Evolutionary conservation across 2,329 filamentous ascomycete genomes (phyloP).

Genomic region (Knoxdaviesia proteae): DNA sequence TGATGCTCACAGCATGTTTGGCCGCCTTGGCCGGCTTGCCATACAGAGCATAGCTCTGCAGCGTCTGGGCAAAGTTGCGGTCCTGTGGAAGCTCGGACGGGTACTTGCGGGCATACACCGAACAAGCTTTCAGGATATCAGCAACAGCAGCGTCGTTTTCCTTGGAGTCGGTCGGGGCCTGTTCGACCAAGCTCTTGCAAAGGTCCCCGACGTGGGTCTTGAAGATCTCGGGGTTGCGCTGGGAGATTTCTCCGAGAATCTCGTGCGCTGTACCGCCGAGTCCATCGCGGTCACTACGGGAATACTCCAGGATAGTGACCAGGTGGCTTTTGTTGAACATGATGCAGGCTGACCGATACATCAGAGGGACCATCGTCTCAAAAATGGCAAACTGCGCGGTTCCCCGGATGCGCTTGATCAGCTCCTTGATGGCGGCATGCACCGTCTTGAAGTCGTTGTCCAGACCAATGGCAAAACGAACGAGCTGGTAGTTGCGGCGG

Average conservation of each 20-base stretch:
- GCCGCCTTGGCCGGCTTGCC: slow-evolving; percentile 65
- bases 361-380: slow-evolving; percentile 60
- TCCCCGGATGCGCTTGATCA: slow-evolving; percentile 56
- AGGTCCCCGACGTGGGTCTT: slow-evolving; percentile 83
- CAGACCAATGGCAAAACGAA: slow-evolving; percentile 65
- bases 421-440: slow-evolving; percentile 72
- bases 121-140: slow-evolving; percentile 82
- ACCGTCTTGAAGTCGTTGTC: slow-evolving; percentile 87
- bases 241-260: slow-evolving; percentile 78
- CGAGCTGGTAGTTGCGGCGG: slow-evolving; percentile 70
- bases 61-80: slow-evolving; percentile 57
- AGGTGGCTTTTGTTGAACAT: slow-evolving; percentile 92
- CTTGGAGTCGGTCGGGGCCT: slow-evolving; percentile 50
- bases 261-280: slow-evolving; percentile 67
- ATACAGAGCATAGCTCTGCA: slow-evolving; percentile 66
- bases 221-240: slow-evolving; percentile 72
- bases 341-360: slow-evolving; percentile 67
- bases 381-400: slow-evolving; percentile 28
- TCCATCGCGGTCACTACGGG: slow-evolving; percentile 62
- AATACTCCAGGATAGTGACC: slow-evolving; percentile 70
- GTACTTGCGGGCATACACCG: slow-evolving; percentile 74
- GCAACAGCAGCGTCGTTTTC: slow-evolving; percentile 56
- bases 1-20: slow-evolving; percentile 83
- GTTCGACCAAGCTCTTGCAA: slow-evolving; percentile 65
- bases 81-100: slow-evolving; percentile 66